Evolutionary conservation across 2,329 filamentous ascomycete genomes (phyloP), one percentile per base, ranked within the genome.

Genomic region (Ilyonectria destructans): DNA sequence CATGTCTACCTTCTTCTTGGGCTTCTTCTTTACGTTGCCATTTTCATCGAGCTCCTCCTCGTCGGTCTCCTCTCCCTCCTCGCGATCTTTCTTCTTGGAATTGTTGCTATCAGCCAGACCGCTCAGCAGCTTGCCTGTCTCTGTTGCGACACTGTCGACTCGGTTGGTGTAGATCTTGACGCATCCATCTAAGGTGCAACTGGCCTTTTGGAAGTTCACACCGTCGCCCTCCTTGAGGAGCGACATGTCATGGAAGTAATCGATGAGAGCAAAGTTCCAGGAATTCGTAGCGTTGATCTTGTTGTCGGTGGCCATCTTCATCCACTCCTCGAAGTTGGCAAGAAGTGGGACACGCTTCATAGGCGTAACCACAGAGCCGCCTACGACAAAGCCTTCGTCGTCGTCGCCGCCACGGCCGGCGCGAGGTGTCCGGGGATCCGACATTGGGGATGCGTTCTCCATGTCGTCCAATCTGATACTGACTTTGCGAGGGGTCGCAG

Each of bases 301-400:
- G 84, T 99, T 99, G 85, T 99, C 96, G 17, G 96, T 98, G 2
- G 96, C 96, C 95, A 99, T 97, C 87, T 98, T 99, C 95, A 99
- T 98, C 96, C 96, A 98, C 80, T 99, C 96, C 81, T 99, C 96
- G 77, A 98, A 99, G 82, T 99, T 99, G 77, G 96, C 96, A 62
- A 99, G 86, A 75, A 99, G 93, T 1, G 96, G 96, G 31, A 97
- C 94, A 69, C 95, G 93, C 87, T 97, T 97, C 92, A 97, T 96
- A 61, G 96, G 96, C 67, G 96, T 98, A 61, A 97, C 92, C 43
- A 92, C 93, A 70, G 87, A 90, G 35, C 93, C 92, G 66, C 89
- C 90, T 52, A 93, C 92, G 76, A 90, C 87, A 70, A 91, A 85
- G 67, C 90, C 86, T 40, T 90, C 89, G 71, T 89, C 87, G 54